Conservation (phyloP, 805 yeast genomes). For the Priceomyces fermenticarens region DNA sequence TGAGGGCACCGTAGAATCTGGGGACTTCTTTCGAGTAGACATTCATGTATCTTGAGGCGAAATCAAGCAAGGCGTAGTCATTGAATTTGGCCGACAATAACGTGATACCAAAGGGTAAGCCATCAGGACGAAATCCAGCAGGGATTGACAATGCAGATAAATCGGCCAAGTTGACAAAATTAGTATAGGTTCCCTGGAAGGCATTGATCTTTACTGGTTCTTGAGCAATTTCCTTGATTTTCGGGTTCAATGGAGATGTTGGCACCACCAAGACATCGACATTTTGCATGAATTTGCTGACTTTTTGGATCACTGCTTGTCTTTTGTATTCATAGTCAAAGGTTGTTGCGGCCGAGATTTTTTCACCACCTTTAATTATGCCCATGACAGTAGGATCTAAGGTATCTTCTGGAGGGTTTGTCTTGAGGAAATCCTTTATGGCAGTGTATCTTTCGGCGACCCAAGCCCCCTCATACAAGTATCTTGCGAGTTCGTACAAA, state of each 20-base stretch:
- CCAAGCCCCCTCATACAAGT: conserved; percentile 98
- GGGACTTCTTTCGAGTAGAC: conserved; percentile 38
- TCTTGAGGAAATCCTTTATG: conserved; percentile 63
- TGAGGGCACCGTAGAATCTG: conserved; percentile 57
- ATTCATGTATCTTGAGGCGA: conserved; percentile 71
- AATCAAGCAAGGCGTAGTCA: conserved; percentile 83
- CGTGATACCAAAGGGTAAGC: conserved; percentile 89
- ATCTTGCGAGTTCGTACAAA: conserved; percentile 75
- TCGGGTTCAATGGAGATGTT: conserved; percentile 90
- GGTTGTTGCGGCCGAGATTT: conserved; percentile 76
- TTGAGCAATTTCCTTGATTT: conserved; percentile 62
- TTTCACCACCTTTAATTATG: conserved; percentile 76
- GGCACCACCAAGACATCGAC: conserved; percentile 85
- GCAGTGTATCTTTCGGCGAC: conserved; percentile 94
- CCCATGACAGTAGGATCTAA: conserved; percentile 81
- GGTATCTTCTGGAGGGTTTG: conserved; percentile 65
- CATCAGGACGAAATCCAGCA: conserved; percentile 79
- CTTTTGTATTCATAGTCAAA: conserved; percentile 86
- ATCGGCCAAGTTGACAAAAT: conserved; percentile 93
- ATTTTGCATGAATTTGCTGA: conserved; percentile 49
- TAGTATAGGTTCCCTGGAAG: conserved; percentile 96
- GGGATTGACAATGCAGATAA: conserved; percentile 90
- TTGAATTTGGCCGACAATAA: conserved; percentile 77
- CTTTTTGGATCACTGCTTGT: conserved; percentile 69
- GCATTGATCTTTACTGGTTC: conserved; percentile 84